Evolutionary conservation across 2,329 filamentous ascomycete genomes (phyloP).

Genomic region (Calonectria hawksworthii): DNA sequence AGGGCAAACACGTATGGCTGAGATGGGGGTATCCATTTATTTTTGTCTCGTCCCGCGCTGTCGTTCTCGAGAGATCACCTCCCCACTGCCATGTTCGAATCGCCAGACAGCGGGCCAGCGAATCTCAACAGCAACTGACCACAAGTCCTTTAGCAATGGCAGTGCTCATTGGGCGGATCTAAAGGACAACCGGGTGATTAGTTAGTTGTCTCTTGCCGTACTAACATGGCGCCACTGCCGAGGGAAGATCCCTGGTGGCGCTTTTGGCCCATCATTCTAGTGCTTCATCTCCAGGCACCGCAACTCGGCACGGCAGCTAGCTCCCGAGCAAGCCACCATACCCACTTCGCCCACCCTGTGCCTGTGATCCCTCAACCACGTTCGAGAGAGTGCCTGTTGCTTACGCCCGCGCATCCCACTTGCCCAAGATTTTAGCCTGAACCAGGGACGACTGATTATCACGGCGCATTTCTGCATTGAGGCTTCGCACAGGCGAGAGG

Average conservation of each 20-base stretch:
- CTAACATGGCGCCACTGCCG: neutral
- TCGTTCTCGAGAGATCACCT: neutral
- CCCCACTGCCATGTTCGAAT: too few relatives aligned
- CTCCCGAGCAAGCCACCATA: constrained; percentile 5
- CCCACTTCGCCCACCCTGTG: neutral
- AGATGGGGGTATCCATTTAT: too few relatives aligned
- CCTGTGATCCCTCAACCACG: neutral
- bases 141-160: too few relatives aligned
- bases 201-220: neutral
- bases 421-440: neutral
- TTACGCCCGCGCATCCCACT: neutral
- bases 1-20: too few relatives aligned
- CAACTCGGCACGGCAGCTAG: neutral
- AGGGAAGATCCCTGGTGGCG: neutral
- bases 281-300: neutral
- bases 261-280: neutral
- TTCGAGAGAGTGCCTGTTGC: too few relatives aligned
- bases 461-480: neutral
- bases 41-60: neutral
- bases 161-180: neutral
- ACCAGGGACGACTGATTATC: neutral
- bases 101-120: too few relatives aligned
- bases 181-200: neutral
- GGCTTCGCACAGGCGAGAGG: neutral
- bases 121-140: too few relatives aligned